Conservation (phyloP, 2,329 filamentous ascomycete genomes). For the Aureobasidium subglaciale region DNA sequence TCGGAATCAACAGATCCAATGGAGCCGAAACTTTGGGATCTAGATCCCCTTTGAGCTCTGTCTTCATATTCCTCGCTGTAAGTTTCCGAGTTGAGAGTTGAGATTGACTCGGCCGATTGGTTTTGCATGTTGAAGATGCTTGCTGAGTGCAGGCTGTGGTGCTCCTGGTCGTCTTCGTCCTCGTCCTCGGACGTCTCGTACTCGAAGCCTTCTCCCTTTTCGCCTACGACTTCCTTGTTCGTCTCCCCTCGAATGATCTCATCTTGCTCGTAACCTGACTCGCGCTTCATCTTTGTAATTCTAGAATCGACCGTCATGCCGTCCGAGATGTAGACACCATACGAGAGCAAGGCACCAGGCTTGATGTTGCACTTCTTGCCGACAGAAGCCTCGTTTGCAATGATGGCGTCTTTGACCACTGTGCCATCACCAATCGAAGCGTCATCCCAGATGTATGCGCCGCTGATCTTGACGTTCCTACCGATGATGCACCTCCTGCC, state of each 20-base stretch:
- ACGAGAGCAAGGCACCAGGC: conserved; percentile 71
- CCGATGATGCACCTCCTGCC: conserved; percentile 83
- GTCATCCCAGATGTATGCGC: conserved; percentile 85
- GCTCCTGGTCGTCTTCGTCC: conserved; percentile 52
- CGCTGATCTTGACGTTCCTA: conserved; percentile 68
- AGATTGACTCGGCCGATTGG: conserved; percentile 52
- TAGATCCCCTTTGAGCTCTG: conserved; percentile 17
- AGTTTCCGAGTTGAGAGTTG: conserved; percentile 51
- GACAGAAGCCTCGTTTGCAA: conserved; percentile 66
- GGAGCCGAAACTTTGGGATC: conserved; percentile 29
- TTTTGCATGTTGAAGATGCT: conserved; percentile 45
- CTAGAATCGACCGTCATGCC: conserved; percentile 42
- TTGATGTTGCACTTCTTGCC: conserved; percentile 64
- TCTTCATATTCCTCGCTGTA: conserved; percentile 31
- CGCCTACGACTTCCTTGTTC: conserved; percentile 51
- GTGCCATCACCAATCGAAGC: conserved; percentile 68
- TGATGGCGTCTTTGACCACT: conserved; percentile 62
- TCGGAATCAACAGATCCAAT: conserved; percentile 65
- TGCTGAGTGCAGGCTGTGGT: conserved; percentile 30
- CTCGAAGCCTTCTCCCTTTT: conserved; percentile 54
- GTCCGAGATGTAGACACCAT: conserved; percentile 64
- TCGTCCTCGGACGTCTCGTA: conserved; percentile 52
- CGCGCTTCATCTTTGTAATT: conserved; percentile 41
- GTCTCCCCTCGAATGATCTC: conserved; percentile 28
- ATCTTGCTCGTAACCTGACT: conserved; percentile 37